phyloP scores from a whole-genome alignment of 1,139 yeast genomes.

The Kurtzmaniella quercitrusa region DNA sequence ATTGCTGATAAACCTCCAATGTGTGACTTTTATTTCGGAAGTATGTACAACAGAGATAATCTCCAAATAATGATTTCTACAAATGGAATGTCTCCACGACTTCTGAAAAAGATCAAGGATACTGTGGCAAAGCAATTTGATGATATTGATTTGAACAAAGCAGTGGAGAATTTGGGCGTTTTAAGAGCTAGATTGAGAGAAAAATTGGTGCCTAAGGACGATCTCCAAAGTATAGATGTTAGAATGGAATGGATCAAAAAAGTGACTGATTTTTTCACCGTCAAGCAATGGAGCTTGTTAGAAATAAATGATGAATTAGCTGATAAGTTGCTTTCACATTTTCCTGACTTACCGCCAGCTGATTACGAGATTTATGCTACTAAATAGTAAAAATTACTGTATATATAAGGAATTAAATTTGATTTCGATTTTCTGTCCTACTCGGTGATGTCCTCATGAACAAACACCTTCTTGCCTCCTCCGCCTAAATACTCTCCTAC shows the following conservation, averaged over 20 bases:
- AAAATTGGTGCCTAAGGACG: slow-evolving; percentile 39
- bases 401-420: background rate
- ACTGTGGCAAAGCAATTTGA: slow-evolving; percentile 46
- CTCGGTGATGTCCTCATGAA: slow-evolving; percentile 58
- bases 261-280: slow-evolving; percentile 57
- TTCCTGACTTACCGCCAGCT: slow-evolving; percentile 41
- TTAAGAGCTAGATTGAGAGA: slow-evolving; percentile 53
- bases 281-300: slow-evolving; percentile 57
- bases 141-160: slow-evolving; percentile 46
- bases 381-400: background rate
- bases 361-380: slow-evolving; percentile 21
- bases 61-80: slow-evolving; percentile 81
- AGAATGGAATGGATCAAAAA: slow-evolving; percentile 73
- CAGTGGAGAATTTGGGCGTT: slow-evolving; percentile 61
- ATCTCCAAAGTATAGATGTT: slow-evolving; percentile 48
- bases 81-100: slow-evolving; percentile 77
- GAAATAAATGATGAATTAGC: slow-evolving; percentile 19
- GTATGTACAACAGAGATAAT: slow-evolving; percentile 72
- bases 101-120: slow-evolving; percentile 64
- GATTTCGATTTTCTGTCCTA: slow-evolving; percentile 2
- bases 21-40: slow-evolving; percentile 86
- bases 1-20: slow-evolving; percentile 81
- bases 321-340: slow-evolving; percentile 28
- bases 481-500: slow-evolving; percentile 91
- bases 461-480: slow-evolving; percentile 80